Conservation (phyloP, 1,139 yeast genomes). For the Fermentozyma sake region DNA sequence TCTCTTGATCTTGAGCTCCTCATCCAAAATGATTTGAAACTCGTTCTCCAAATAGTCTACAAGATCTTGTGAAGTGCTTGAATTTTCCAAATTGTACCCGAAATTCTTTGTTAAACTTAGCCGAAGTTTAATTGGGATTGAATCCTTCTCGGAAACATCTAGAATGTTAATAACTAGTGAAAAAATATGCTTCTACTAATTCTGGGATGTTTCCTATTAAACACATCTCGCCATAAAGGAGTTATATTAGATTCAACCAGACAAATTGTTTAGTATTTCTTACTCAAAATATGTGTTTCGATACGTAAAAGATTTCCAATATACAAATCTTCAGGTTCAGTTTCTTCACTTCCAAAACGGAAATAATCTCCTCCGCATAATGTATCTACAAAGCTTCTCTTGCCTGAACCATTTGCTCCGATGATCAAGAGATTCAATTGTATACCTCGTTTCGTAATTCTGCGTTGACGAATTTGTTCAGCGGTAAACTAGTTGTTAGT, state of each 20-base stretch:
- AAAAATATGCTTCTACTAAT: no score
- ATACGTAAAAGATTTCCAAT: slow-evolving; percentile 4
- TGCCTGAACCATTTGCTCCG: slow-evolving; percentile 35
- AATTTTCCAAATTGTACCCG: slow-evolving; percentile 34
- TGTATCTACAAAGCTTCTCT: slow-evolving; percentile 29
- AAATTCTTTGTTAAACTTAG: slow-evolving; percentile 23
- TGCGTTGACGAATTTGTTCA: slow-evolving; percentile 15
- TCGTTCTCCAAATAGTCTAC: slow-evolving; percentile 51
- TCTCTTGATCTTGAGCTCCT: slow-evolving; percentile 58
- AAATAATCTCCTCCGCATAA: slow-evolving; percentile 19
- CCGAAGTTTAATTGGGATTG: slow-evolving; percentile 22
- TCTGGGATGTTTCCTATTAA: no score
- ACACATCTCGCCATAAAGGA: no score
- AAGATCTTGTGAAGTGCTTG: slow-evolving; percentile 20
- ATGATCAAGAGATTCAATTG: slow-evolving; percentile 25
- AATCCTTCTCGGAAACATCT: slow-evolving; percentile 14
- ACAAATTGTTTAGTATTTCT: no score
- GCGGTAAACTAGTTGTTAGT: slow-evolving; percentile 10
- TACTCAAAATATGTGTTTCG: slow-evolving; percentile 13
- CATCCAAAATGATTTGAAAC: slow-evolving; percentile 51
- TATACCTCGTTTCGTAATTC: slow-evolving; percentile 17
- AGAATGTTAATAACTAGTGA: slow-evolving; percentile 3
- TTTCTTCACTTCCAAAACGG: slow-evolving; percentile 5
- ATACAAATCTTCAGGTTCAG: slow-evolving; percentile 3
- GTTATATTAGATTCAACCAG: no score